Evolutionary conservation across 2,329 filamentous ascomycete species (phyloP).

Genomic region (Colletotrichum higginsianum): DNA sequence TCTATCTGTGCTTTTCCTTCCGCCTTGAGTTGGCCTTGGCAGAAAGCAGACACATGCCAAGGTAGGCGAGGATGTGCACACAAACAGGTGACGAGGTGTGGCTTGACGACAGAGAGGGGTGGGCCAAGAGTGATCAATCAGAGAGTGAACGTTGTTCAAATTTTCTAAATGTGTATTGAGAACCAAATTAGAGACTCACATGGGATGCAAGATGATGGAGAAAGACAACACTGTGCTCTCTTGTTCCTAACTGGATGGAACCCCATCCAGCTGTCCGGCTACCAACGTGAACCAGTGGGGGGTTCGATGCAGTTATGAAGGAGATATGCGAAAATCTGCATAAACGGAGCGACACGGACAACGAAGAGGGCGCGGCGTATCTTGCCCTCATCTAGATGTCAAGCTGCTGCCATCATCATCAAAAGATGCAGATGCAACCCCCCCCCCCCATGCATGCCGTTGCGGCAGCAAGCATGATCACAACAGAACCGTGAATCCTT

Average conservation of each 20-base stretch:
- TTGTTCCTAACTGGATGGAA: not conserved
- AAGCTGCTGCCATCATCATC: not conserved
- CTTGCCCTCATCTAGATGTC: conserved; percentile 5
- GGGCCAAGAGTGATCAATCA: not conserved
- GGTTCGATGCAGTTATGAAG: not conserved
- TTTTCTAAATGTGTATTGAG: conserved; percentile 2
- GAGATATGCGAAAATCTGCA: not conserved
- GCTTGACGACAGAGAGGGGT: conserved; percentile 4
- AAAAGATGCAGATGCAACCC: not conserved
- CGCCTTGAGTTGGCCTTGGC: not conserved
- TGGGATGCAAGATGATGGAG: conserved; percentile 7
- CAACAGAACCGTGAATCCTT: not conserved
- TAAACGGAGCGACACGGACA: not conserved
- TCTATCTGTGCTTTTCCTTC: not conserved
- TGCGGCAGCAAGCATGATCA: conserved; percentile 26
- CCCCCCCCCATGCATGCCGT: not conserved
- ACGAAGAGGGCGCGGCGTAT: not conserved
- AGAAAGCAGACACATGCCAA: too few relatives aligned
- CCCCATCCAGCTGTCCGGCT: conserved; percentile 16
- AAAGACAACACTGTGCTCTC: conserved; percentile 5
- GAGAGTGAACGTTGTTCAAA: conserved; percentile 11
- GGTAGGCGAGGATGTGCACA: conserved; percentile 11
- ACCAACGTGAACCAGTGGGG: conserved; percentile 37
- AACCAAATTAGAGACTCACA: conserved; percentile 6
- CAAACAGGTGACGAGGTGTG: conserved; percentile 1